Evolutionary conservation across 2,329 filamentous ascomycete species (phyloP).

Genomic region (Aspergillus flavus): DNA sequence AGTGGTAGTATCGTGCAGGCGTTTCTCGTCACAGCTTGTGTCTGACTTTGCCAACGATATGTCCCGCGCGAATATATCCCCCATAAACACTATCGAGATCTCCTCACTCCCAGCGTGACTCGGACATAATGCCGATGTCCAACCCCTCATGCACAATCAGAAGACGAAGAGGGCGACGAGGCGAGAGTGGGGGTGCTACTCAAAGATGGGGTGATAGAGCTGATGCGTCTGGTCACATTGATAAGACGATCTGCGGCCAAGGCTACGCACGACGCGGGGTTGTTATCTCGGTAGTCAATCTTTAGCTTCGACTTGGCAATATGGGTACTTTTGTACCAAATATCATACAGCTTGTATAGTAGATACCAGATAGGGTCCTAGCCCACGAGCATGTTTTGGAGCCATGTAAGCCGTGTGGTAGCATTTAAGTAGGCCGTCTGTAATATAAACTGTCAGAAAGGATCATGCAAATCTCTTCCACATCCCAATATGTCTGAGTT

Average conservation of each 20-base stretch:
- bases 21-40: not conserved
- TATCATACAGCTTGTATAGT: not conserved
- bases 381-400: not conserved
- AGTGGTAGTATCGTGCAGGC: not conserved
- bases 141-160: not conserved
- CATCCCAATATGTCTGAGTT: not conserved
- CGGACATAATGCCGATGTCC: not conserved
- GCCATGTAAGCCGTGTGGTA: not conserved
- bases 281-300: not conserved
- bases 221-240: not conserved
- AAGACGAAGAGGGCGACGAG: not conserved
- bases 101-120: not conserved
- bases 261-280: not conserved
- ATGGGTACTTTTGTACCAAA: not conserved
- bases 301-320: not conserved
- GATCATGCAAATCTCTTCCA: not conserved
- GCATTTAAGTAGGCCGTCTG: not conserved
- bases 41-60: not conserved
- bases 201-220: not conserved
- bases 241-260: not conserved
- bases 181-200: not conserved
- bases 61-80: not conserved
- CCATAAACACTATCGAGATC: not conserved
- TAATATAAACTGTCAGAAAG: not conserved
- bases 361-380: not conserved